Percentiles rank a stretch among this genome's conserved stretches.
phyloP scores from a whole-genome alignment of 1,139 yeast genomes.

The Suhomyces bokatorum region DNA sequence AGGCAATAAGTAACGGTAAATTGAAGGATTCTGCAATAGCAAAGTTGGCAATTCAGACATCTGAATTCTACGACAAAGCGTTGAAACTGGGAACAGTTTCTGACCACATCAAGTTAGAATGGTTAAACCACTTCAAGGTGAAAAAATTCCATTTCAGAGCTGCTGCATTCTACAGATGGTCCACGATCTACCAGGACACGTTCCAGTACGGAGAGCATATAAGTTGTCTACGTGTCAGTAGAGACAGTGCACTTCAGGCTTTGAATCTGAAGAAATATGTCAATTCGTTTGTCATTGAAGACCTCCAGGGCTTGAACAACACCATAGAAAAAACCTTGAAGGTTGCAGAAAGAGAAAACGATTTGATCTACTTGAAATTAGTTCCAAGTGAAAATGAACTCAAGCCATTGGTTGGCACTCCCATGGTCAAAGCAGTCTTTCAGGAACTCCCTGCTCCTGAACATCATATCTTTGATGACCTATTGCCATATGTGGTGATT shows the following conservation, averaged over 20 bases:
- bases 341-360: conserved; percentile 75
- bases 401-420: conserved; percentile 47
- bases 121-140: conserved; percentile 61
- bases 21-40: conserved; percentile 64
- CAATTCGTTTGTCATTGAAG: conserved; percentile 43
- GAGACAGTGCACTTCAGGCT: conserved; percentile 34
- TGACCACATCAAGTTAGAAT: conserved; percentile 56
- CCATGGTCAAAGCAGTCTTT: conserved; percentile 55
- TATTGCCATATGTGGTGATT: conserved; percentile 67
- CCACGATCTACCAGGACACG: conserved; percentile 49
- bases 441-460: conserved; percentile 36
- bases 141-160: conserved; percentile 67
- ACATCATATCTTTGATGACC: conserved; percentile 48
- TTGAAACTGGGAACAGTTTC: conserved; percentile 46
- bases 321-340: conserved; percentile 49
- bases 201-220: conserved; percentile 71
- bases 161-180: conserved; percentile 65
- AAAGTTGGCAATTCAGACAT: conserved; percentile 62
- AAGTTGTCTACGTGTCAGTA: conserved; percentile 51
- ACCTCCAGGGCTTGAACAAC: conserved; percentile 46
- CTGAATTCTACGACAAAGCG: conserved; percentile 56
- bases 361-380: conserved; percentile 67
- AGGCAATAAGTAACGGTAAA: conserved; percentile 53
- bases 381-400: conserved; percentile 54
- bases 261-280: conserved; percentile 45